Evolutionary conservation across 805 yeast genomes (phyloP).

Genomic region (Diddensiella transvaalensis): DNA sequence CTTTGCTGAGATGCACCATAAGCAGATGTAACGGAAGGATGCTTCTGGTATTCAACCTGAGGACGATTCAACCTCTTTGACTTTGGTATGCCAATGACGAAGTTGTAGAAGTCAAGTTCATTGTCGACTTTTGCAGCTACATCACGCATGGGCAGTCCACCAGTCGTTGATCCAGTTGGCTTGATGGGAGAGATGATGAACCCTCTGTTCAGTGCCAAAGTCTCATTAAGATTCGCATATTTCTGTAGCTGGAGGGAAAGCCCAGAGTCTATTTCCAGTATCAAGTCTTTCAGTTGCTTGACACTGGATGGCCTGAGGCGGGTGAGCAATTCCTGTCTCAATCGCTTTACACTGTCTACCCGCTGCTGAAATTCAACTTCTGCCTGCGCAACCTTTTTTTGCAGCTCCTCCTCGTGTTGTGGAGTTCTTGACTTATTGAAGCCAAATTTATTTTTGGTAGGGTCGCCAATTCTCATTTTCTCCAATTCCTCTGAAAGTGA

Average conservation of each 20-base stretch:
- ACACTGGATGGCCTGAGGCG: conserved; percentile 76
- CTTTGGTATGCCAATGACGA: conserved; percentile 42
- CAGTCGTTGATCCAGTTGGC: conserved; percentile 38
- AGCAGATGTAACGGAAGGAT: conserved; percentile 28
- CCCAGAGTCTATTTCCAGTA: conserved; percentile 86
- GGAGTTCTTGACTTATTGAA: conserved; percentile 72
- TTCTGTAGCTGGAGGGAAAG: conserved; percentile 83
- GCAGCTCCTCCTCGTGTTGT: conserved; percentile 88
- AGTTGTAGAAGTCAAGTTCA: conserved; percentile 76
- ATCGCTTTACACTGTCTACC: conserved; percentile 66
- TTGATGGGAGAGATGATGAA: conserved; percentile 73
- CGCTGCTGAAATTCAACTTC: conserved; percentile 82
- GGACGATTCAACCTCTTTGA: conserved; percentile 32
- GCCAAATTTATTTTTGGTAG: conserved; percentile 74
- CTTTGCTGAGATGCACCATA: conserved; percentile 12
- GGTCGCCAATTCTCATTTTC: conserved; percentile 74
- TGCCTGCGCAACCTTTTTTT: conserved; percentile 73
- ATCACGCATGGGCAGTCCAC: conserved; percentile 65
- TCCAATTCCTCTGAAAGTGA: conserved; percentile 85
- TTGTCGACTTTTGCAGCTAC: conserved; percentile 76
- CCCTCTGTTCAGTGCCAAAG: conserved; percentile 77
- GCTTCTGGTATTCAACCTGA: conserved; percentile 32
- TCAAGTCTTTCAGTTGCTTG: conserved; percentile 66
- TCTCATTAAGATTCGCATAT: conserved; percentile 84
- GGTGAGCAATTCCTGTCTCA: conserved; percentile 68